phyloP scores from a whole-genome alignment of 164 flowering plant genomes.

The Akebia trifoliata region DNA sequence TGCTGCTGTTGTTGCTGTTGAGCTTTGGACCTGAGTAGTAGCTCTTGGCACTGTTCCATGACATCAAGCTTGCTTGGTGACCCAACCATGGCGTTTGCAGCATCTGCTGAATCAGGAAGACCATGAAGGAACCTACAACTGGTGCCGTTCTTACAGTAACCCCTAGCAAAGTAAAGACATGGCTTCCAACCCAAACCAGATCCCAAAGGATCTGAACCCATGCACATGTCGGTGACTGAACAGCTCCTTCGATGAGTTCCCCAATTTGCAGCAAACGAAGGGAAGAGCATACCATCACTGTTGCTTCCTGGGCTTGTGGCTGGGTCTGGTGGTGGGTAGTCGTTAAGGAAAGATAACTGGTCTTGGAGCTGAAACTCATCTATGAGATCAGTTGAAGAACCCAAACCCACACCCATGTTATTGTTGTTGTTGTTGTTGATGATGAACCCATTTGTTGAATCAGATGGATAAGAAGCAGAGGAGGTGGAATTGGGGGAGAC shows the following conservation, averaged over 20 bases:
- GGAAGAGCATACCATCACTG: slow-evolving; percentile 33
- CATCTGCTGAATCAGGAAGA: slow-evolving; percentile 14
- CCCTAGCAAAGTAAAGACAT: slow-evolving; percentile 66
- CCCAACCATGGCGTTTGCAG: slow-evolving; percentile 28
- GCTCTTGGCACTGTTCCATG: slow-evolving; percentile 56
- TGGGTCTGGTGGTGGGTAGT: slow-evolving; percentile 35
- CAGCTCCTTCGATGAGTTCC: slow-evolving; percentile 55
- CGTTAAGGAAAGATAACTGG: slow-evolving; percentile 52
- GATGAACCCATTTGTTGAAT: slow-evolving; percentile 24
- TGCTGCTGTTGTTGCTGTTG: slow-evolving; percentile 37
- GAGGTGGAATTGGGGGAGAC: slow-evolving; percentile 36
- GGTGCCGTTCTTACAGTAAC: slow-evolving; percentile 68
- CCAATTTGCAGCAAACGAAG: slow-evolving; percentile 20
- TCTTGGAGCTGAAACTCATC: slow-evolving; percentile 53
- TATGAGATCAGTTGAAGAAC: slow-evolving; percentile 23
- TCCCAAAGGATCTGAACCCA: slow-evolving; percentile 34
- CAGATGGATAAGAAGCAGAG: slow-evolving; percentile 34
- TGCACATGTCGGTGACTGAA: slow-evolving; percentile 48
- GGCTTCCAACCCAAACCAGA: slow-evolving; percentile 69
- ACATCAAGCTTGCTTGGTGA: slow-evolving; percentile 44
- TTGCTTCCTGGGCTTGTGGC: slow-evolving; percentile 33
- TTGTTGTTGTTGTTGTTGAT: background rate
- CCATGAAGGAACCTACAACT: slow-evolving; percentile 66
- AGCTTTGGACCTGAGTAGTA: slow-evolving; percentile 52
- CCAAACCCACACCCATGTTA: slow-evolving; percentile 10